Conservation (phyloP, 2,329 filamentous ascomycete species). For the Cladorrhinum sp. region DNA sequence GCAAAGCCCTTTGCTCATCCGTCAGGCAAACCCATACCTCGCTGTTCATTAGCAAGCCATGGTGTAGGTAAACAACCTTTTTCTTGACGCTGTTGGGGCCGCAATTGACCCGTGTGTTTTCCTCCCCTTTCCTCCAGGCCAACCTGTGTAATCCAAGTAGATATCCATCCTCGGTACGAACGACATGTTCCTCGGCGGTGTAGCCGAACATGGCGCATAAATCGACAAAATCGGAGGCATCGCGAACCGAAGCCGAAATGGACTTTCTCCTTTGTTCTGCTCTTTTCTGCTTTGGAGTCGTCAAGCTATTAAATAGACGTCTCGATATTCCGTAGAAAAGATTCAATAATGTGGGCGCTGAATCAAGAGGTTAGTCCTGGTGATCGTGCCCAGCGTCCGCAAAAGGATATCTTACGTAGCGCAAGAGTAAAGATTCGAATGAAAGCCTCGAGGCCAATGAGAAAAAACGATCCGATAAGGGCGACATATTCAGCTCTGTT, state of each 20-base stretch:
- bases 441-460: constrained; percentile 78
- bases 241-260: constrained; percentile 72
- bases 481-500: constrained; percentile 80
- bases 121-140: constrained; percentile 78
- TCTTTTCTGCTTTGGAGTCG: constrained; percentile 38
- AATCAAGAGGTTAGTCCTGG: constrained; percentile 15
- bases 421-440: constrained; percentile 85
- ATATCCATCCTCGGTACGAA: constrained; percentile 92
- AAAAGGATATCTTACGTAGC: constrained; percentile 60
- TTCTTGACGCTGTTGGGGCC: constrained; percentile 68
- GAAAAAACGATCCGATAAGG: constrained; percentile 75
- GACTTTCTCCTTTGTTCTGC: constrained; percentile 25
- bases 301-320: constrained; percentile 68
- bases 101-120: constrained; percentile 72
- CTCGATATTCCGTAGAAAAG: constrained; percentile 82
- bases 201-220: constrained; percentile 91
- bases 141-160: constrained; percentile 85
- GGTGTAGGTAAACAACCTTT: constrained; percentile 88
- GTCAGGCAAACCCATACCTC: constrained; percentile 97
- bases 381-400: not conserved
- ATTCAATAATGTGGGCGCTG: constrained; percentile 74
- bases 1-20: constrained; percentile 78
- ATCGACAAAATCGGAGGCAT: constrained; percentile 88
- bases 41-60: constrained; percentile 96
- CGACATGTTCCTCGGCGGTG: constrained; percentile 91